These are phyloP conservation scores for Colletotrichum zoysiae DNA, from an alignment of 2,329 filamentous ascomycete genomes.

Conservation along the genomic window DNA sequence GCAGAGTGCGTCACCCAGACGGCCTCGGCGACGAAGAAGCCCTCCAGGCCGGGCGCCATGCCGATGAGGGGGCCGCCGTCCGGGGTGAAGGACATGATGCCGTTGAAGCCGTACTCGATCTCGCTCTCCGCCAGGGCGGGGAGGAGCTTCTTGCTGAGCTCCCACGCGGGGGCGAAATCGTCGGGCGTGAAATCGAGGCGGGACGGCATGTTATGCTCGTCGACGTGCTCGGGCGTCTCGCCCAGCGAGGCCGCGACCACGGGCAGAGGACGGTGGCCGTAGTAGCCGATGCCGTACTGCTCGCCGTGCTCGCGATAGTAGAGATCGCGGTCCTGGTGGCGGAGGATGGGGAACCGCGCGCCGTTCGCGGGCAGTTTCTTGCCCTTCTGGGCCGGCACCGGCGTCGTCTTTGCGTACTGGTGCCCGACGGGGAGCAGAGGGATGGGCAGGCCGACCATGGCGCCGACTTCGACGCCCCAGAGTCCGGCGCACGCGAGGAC, in stretches of 20 bases:
- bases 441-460: slow-evolving; percentile 69
- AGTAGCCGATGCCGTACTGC: slow-evolving; percentile 72
- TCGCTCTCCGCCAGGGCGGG: slow-evolving; percentile 63
- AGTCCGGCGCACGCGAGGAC: slow-evolving; percentile 74
- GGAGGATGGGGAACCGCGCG: slow-evolving; percentile 68
- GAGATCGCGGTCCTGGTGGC: slow-evolving; percentile 73
- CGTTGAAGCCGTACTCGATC: slow-evolving; percentile 73
- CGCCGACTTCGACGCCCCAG: slow-evolving; percentile 75
- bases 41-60: slow-evolving; percentile 67
- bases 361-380: slow-evolving; percentile 57
- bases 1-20: slow-evolving; percentile 77
- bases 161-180: slow-evolving; percentile 73
- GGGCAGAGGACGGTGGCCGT: slow-evolving; percentile 73
- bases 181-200: slow-evolving; percentile 69
- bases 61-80: slow-evolving; percentile 73
- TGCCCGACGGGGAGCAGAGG: slow-evolving; percentile 72
- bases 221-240: slow-evolving; percentile 63
- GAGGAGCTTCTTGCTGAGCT: slow-evolving; percentile 65
- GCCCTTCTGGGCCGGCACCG: slow-evolving; percentile 58
- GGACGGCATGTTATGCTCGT: slow-evolving; percentile 73
- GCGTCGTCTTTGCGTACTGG: slow-evolving; percentile 73
- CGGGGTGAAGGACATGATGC: slow-evolving; percentile 75
- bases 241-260: slow-evolving; percentile 67
- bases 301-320: slow-evolving; percentile 76
- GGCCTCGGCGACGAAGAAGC: slow-evolving; percentile 74